phyloP scores from a whole-genome alignment of 2,329 filamentous ascomycete species.

The Biscogniauxia marginata region DNA sequence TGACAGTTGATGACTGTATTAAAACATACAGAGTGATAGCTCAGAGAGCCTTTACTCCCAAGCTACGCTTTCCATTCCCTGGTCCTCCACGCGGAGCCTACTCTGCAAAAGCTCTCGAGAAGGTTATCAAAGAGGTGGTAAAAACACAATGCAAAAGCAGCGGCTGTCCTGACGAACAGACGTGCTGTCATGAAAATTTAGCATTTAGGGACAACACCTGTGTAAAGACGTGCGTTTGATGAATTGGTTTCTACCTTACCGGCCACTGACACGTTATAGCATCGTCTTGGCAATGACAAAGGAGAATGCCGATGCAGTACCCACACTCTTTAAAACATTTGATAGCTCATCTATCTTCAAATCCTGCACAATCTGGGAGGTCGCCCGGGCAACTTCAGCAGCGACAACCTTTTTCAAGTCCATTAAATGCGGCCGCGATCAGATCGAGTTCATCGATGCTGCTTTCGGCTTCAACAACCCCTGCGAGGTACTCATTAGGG shows the following conservation, averaged over 20 bases:
- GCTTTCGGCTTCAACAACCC: slow-evolving; percentile 35
- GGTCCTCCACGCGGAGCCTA: slow-evolving; percentile 19
- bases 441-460: slow-evolving; percentile 30
- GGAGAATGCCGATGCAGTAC: slow-evolving; percentile 25
- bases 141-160: slow-evolving; percentile 15
- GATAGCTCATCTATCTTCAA: slow-evolving; percentile 18
- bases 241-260: neutral
- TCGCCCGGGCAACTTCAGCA: slow-evolving; percentile 31
- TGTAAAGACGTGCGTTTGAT: slow-evolving; percentile 23
- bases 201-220: slow-evolving; percentile 22
- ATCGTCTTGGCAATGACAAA: slow-evolving; percentile 30
- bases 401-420: slow-evolving; percentile 32
- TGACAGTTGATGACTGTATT: slow-evolving; percentile 27
- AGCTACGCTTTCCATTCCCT: slow-evolving; percentile 8
- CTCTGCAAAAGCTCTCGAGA: slow-evolving; percentile 26
- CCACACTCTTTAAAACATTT: slow-evolving; percentile 29
- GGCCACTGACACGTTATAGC: slow-evolving; percentile 10
- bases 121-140: slow-evolving; percentile 22
- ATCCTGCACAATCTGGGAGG: slow-evolving; percentile 30
- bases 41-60: slow-evolving; percentile 22
- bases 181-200: slow-evolving; percentile 22
- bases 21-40: slow-evolving; percentile 18
- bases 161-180: slow-evolving; percentile 11
- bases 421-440: slow-evolving; percentile 26
- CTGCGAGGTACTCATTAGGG: slow-evolving; percentile 28